phyloP scores from a whole-genome alignment of 441 rosid genomes.

The Croton setiger region DNA sequence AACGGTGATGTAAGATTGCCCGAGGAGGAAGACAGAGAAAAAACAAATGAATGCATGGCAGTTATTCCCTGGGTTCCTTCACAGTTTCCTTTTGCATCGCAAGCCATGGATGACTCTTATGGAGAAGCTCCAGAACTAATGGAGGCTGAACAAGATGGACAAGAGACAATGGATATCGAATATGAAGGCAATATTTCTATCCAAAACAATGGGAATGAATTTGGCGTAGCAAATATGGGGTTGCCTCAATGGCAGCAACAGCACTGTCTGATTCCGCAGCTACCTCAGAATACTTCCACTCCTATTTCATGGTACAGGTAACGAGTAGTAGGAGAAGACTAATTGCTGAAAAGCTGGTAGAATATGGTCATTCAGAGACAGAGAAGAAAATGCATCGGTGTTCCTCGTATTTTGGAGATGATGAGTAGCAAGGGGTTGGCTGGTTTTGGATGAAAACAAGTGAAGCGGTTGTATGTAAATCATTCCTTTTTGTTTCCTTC shows the following conservation, averaged over 20 bases:
- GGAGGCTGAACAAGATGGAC: constrained; percentile 51
- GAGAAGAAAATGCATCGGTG: not conserved
- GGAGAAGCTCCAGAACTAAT: constrained; percentile 28
- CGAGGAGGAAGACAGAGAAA: constrained; percentile 27
- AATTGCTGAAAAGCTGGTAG: not conserved
- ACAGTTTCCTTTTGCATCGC: constrained; percentile 17
- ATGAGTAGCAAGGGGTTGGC: not conserved
- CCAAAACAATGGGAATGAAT: constrained; percentile 17
- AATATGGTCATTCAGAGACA: not conserved
- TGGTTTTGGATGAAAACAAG: not conserved
- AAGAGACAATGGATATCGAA: constrained; percentile 64
- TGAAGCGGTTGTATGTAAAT: not conserved
- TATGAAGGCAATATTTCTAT: constrained; percentile 36
- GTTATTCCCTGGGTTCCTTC: constrained; percentile 57
- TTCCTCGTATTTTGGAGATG: not conserved
- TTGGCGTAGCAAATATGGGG: not conserved
- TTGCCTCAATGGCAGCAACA: constrained; percentile 53
- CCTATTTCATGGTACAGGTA: constrained; percentile 56
- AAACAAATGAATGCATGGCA: constrained; percentile 33
- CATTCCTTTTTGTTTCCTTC: too few species aligned
- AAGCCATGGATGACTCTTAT: constrained; percentile 3
- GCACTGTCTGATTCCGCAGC: constrained; percentile 55
- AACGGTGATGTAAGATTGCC: constrained; percentile 13
- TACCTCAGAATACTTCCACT: constrained; percentile 39
- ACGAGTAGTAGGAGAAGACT: not conserved